These are phyloP conservation scores for Candida orba DNA, from an alignment of 805 yeast genomes.

Conservation along the genomic window DNA sequence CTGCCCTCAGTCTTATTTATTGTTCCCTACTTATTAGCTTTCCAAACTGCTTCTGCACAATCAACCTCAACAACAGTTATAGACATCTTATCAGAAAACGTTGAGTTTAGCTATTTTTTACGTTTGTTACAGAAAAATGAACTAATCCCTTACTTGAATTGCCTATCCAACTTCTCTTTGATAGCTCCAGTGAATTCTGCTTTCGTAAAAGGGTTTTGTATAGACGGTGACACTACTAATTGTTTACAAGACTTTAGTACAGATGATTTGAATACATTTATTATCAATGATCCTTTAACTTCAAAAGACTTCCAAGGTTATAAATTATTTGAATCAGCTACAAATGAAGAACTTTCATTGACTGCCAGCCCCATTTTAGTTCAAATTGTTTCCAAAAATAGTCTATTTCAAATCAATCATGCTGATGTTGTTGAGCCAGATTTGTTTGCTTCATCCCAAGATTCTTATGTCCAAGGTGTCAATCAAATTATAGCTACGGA, in stretches of 20 bases:
- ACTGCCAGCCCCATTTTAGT: no score
- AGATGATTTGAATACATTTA: conserved; percentile 10
- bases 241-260: conserved; percentile 4
- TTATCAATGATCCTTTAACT: conserved; percentile 10
- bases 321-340: conserved; percentile 11
- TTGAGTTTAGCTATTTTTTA: conserved; percentile 59
- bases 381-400: conserved; percentile 6
- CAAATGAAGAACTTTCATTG: conserved; percentile 2
- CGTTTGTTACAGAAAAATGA: conserved; percentile 55
- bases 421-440: conserved; percentile 51
- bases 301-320: conserved; percentile 9
- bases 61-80: conserved; percentile 41
- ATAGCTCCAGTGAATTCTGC: conserved; percentile 81
- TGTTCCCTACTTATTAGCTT: neutral
- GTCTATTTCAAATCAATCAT: conserved; percentile 29
- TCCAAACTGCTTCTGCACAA: conserved; percentile 1
- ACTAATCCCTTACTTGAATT: conserved; percentile 54
- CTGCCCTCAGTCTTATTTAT: neutral
- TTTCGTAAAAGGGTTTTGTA: conserved; percentile 30
- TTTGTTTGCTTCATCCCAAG: conserved; percentile 51
- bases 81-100: conserved; percentile 62
- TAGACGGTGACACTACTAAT: neutral
- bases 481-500: conserved; percentile 35
- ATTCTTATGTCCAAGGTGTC: conserved; percentile 62
- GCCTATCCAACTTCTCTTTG: conserved; percentile 57